Conservation (phyloP, 108 stramenopile genomes). For the Nitzschia sp. region DNA sequence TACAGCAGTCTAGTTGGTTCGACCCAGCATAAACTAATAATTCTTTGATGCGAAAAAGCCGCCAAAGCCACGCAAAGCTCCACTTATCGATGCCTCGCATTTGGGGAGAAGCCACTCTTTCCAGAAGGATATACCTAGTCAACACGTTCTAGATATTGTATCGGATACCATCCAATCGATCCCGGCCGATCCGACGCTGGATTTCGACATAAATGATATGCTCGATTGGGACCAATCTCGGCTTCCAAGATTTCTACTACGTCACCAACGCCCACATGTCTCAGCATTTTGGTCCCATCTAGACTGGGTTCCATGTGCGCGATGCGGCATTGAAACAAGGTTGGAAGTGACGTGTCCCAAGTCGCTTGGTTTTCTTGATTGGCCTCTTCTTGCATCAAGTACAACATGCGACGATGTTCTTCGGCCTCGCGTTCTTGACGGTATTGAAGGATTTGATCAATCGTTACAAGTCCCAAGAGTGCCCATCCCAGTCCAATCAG, state of each 20-base stretch:
- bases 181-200: background rate
- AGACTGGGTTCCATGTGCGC: slow-evolving; percentile 25
- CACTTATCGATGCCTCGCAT: too few relatives aligned
- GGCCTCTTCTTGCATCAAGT: slow-evolving; percentile 35
- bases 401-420: slow-evolving; percentile 22
- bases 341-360: slow-evolving; percentile 25
- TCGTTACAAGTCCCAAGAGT: slow-evolving; percentile 33
- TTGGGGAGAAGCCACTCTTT: too few relatives aligned
- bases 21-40: too few relatives aligned
- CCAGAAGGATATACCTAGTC: too few relatives aligned
- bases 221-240: slow-evolving; percentile 66
- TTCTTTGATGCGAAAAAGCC: too few relatives aligned
- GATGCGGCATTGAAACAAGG: slow-evolving; percentile 50
- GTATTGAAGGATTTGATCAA: slow-evolving; percentile 50
- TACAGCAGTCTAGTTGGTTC: too few relatives aligned
- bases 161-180: slow-evolving; percentile 82
- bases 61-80: too few relatives aligned
- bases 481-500: slow-evolving; percentile 41
- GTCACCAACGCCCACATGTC: slow-evolving; percentile 64
- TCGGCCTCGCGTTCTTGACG: slow-evolving; percentile 35
- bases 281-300: slow-evolving; percentile 47
- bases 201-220: slow-evolving; percentile 74
- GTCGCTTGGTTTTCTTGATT: slow-evolving; percentile 22
- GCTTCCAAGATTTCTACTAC: slow-evolving; percentile 73
- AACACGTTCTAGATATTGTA: slow-evolving; percentile 50